Percentiles rank a stretch among this genome's conserved stretches.
Evolutionary conservation across 805 yeast genomes (phyloP).

Genomic region (Candida orba): DNA sequence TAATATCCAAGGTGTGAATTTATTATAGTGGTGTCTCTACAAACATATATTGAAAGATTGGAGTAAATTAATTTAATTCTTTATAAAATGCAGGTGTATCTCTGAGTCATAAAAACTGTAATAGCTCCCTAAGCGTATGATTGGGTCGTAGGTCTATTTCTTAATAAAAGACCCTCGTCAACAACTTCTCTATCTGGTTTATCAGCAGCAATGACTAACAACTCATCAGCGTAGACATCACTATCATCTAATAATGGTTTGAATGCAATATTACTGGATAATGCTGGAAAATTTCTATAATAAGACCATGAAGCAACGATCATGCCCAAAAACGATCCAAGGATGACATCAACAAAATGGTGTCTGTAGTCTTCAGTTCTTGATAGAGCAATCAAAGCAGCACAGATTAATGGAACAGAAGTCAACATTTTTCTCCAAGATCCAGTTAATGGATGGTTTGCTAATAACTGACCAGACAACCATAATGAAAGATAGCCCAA

Average conservation of each 20-base stretch:
- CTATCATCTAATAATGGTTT: conserved; percentile 36
- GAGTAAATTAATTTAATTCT: no score
- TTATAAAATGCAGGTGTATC: no score
- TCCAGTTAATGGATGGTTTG: conserved; percentile 43
- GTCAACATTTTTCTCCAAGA: conserved; percentile 56
- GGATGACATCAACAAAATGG: conserved; percentile 76
- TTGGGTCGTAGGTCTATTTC: conserved; percentile 1
- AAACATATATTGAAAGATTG: no score
- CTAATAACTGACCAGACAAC: conserved; percentile 58
- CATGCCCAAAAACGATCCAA: conserved; percentile 67
- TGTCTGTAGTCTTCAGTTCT: conserved; percentile 92
- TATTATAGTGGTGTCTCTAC: no score
- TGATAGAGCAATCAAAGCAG: conserved; percentile 71
- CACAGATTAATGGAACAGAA: conserved; percentile 54
- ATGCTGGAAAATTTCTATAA: conserved; percentile 33
- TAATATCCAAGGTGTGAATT: no score
- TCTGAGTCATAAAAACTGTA: neutral
- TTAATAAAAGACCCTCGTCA: conserved; percentile 10
- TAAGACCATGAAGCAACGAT: conserved; percentile 42
- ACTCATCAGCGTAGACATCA: conserved; percentile 27
- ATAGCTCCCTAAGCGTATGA: neutral
- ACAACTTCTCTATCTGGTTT: conserved; percentile 7
- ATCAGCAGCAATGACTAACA: conserved; percentile 10
- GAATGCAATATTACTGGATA: conserved; percentile 27
- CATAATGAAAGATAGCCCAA: conserved; percentile 57